Conservation (phyloP, 2,329 filamentous ascomycete species). For the Hymenoscyphus linearis region DNA sequence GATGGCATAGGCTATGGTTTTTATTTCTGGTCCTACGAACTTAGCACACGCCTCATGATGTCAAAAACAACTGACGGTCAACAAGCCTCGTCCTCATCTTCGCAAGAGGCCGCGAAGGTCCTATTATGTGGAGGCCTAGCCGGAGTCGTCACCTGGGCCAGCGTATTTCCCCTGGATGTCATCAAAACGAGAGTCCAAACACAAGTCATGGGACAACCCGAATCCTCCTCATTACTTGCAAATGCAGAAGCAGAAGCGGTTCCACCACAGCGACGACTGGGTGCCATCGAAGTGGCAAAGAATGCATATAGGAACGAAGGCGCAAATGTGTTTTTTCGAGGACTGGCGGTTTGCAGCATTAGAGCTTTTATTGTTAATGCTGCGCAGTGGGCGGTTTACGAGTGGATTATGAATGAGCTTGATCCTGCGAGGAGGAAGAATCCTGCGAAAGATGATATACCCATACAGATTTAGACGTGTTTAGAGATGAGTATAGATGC, state of each 20-base stretch:
- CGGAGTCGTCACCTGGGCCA: slow-evolving; percentile 82
- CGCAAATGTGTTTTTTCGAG: slow-evolving; percentile 60
- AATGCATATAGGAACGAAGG: slow-evolving; percentile 63
- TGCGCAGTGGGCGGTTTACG: slow-evolving; percentile 87
- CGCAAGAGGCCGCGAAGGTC: slow-evolving; percentile 54
- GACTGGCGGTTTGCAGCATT: slow-evolving; percentile 74
- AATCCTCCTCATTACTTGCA: slow-evolving; percentile 32
- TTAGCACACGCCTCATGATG: slow-evolving; percentile 57
- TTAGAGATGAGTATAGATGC: not conserved
- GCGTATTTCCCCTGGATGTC: slow-evolving; percentile 85
- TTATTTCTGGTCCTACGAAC: slow-evolving; percentile 92
- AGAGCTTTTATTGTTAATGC: slow-evolving; percentile 91
- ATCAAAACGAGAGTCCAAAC: slow-evolving; percentile 90
- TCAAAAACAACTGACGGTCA: slow-evolving; percentile 12
- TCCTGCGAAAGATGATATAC: slow-evolving; percentile 3
- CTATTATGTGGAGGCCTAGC: slow-evolving; percentile 83
- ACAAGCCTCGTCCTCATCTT: slow-evolving; percentile 1
- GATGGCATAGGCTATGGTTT: slow-evolving; percentile 95
- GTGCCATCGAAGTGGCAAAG: slow-evolving; percentile 59
- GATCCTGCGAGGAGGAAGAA: slow-evolving; percentile 18
- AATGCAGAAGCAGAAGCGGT: slow-evolving; percentile 17
- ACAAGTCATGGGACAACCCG: slow-evolving; percentile 41
- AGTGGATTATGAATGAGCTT: slow-evolving; percentile 71
- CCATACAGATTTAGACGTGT: slow-evolving; percentile 4
- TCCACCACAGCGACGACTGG: slow-evolving; percentile 31